These are phyloP conservation scores for Akanthomyces uredinophilus DNA, from an alignment of 2,329 filamentous ascomycete species.

Conservation along the genomic window DNA sequence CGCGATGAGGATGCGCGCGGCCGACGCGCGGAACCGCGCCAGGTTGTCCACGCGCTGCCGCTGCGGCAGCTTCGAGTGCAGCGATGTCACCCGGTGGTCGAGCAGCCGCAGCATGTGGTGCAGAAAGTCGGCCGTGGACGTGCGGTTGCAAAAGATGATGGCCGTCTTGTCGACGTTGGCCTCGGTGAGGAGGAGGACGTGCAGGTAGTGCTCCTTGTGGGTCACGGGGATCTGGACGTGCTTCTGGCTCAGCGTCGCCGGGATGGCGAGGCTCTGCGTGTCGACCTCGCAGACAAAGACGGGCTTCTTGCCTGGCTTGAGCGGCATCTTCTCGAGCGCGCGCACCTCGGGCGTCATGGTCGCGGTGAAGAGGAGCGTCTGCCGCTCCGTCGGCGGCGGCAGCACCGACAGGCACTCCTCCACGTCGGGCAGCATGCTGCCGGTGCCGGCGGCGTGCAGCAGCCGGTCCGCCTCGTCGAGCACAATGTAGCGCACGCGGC, in stretches of 20 bases:
- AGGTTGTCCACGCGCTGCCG: constrained; percentile 81
- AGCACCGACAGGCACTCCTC: constrained; percentile 81
- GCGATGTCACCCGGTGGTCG: constrained; percentile 81
- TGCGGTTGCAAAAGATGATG: constrained; percentile 95
- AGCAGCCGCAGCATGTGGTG: constrained; percentile 84
- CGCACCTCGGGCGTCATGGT: constrained; percentile 91
- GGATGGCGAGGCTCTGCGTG: constrained; percentile 69
- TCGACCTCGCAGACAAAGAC: constrained; percentile 89
- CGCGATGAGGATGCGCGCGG: constrained; percentile 83
- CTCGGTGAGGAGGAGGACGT: constrained; percentile 78
- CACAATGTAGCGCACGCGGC: constrained; percentile 77
- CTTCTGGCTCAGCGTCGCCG: constrained; percentile 73
- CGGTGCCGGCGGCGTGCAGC: constrained; percentile 64
- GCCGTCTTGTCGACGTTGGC: constrained; percentile 68
- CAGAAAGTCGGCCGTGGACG: constrained; percentile 79
- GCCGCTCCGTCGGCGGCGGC: constrained; percentile 71
- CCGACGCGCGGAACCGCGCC: constrained; percentile 82
- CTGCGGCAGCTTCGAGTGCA: constrained; percentile 85
- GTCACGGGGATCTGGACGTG: constrained; percentile 87
- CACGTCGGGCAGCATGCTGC: constrained; percentile 91
- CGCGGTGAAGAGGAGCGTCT: constrained; percentile 93
- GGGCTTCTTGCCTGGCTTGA: constrained; percentile 62
- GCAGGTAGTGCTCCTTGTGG: constrained; percentile 91
- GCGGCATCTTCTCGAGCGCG: constrained; percentile 73
- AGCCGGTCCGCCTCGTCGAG: constrained; percentile 94